phyloP scores from a whole-genome alignment of 2,329 filamentous ascomycete species.

The Gaeumannomyces sp. region DNA sequence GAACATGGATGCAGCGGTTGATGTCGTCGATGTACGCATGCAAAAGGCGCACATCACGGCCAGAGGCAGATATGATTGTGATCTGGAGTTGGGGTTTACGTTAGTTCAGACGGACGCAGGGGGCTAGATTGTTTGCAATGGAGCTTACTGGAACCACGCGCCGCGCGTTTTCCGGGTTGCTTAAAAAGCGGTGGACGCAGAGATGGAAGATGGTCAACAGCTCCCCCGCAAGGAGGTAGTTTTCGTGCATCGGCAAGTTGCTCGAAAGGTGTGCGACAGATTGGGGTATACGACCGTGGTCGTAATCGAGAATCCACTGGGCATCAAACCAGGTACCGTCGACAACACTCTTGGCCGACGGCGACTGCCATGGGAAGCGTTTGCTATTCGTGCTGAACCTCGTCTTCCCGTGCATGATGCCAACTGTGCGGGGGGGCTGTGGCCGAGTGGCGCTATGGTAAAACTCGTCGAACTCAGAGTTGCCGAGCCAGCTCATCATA shows the following conservation, averaged over 20 bases:
- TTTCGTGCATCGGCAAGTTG: neutral
- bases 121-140: neutral
- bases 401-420: too few species aligned
- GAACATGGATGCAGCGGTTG: neutral
- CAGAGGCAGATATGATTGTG: neutral
- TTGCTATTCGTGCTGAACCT: too few species aligned
- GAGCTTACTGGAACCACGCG: neutral
- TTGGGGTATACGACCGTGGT: too few species aligned
- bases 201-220: neutral
- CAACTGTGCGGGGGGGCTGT: too few species aligned
- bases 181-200: neutral
- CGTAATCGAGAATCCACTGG: neutral
- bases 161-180: neutral
- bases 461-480: too few species aligned
- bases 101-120: neutral
- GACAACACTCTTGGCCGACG: too few species aligned
- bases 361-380: too few species aligned
- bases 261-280: too few species aligned
- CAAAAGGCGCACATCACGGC: neutral
- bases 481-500: neutral
- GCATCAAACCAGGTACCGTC: neutral
- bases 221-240: neutral
- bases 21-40: neutral
- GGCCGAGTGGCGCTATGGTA: too few species aligned
- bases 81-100: neutral